Percentiles rank a stretch among this genome's conserved stretches.
phyloP scores from a whole-genome alignment of 2,329 filamentous ascomycete genomes.

The Fusarium sp. region DNA sequence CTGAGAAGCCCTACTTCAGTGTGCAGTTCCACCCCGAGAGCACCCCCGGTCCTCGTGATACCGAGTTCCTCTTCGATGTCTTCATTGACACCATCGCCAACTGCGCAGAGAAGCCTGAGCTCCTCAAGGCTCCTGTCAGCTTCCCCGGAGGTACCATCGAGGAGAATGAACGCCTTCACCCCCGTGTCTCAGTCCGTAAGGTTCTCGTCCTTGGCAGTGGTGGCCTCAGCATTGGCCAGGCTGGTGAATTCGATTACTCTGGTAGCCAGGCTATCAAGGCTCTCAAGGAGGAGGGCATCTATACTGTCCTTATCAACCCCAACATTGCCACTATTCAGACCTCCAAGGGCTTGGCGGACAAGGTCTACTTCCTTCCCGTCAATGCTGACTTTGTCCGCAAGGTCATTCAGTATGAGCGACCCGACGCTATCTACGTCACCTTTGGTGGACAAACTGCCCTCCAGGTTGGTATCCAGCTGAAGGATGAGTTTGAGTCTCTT shows the following conservation, averaged over 20 bases:
- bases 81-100: conserved; percentile 87
- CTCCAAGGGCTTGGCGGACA: conserved; percentile 95
- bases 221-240: conserved; percentile 96
- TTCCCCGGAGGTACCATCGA: conserved; percentile 87
- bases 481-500: conserved; percentile 92
- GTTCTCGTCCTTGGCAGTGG: conserved; percentile 93
- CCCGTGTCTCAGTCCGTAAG: conserved; percentile 88
- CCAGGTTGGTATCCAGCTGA: conserved; percentile 96
- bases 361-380: conserved; percentile 98
- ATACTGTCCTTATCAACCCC: conserved; percentile 97
- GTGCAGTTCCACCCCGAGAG: conserved; percentile 99
- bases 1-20: conserved; percentile 89
- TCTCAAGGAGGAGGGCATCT: conserved; percentile 96
- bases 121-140: conserved; percentile 76
- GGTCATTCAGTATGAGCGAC: conserved; percentile 92
- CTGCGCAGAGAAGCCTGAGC: conserved; percentile 71
- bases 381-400: conserved; percentile 97
- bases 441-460: conserved; percentile 98
- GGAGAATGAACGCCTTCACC: conserved; percentile 80
- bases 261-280: conserved; percentile 99
- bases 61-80: conserved; percentile 95
- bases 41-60: conserved; percentile 93
- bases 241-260: conserved; percentile 98
- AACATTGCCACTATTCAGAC: conserved; percentile 99
- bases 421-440: conserved; percentile 96